These are phyloP conservation scores for Alternaria ethzedia DNA, from an alignment of 2,329 filamentous ascomycete genomes.

Conservation along the genomic window DNA sequence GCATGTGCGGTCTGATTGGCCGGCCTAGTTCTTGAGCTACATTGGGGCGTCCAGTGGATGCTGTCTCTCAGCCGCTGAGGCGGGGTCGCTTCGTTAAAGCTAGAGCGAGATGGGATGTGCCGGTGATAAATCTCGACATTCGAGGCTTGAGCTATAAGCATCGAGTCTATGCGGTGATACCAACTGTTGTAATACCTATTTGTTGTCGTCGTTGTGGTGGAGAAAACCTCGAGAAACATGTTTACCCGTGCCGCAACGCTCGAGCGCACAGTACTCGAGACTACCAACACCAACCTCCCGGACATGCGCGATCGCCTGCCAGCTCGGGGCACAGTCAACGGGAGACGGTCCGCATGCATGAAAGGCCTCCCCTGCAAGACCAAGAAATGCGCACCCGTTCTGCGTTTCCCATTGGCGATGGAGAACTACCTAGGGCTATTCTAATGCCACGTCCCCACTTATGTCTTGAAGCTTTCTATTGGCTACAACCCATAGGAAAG, in stretches of 20 bases:
- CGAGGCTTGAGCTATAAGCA: background rate
- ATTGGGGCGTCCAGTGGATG: slow-evolving; percentile 40
- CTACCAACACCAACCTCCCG: slow-evolving; percentile 11
- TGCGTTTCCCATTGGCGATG: slow-evolving; percentile 12
- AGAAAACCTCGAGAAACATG: slow-evolving; percentile 17
- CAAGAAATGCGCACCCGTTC: slow-evolving; percentile 8
- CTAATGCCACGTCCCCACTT: no score
- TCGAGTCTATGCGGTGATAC: background rate
- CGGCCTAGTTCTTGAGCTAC: slow-evolving; percentile 28
- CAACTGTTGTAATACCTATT: background rate
- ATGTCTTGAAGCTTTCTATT: no score
- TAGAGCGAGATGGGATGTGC: slow-evolving; percentile 10
- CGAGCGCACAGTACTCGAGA: slow-evolving; percentile 5
- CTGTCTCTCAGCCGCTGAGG: slow-evolving; percentile 40
- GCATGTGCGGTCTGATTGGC: slow-evolving; percentile 37
- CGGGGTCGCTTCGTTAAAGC: slow-evolving; percentile 31
- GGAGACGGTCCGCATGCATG: slow-evolving; percentile 33
- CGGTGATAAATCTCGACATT: slow-evolving; percentile 9
- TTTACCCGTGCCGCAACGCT: slow-evolving; percentile 15
- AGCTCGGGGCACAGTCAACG: slow-evolving; percentile 30
- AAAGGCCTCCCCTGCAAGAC: slow-evolving; percentile 17
- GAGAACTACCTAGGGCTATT: no score
- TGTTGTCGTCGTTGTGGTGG: background rate
- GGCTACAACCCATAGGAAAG: no score
- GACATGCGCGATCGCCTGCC: slow-evolving; percentile 13